Conservation (phyloP, 139 green algal genomes). For the Tetraselmis striata region DNA sequence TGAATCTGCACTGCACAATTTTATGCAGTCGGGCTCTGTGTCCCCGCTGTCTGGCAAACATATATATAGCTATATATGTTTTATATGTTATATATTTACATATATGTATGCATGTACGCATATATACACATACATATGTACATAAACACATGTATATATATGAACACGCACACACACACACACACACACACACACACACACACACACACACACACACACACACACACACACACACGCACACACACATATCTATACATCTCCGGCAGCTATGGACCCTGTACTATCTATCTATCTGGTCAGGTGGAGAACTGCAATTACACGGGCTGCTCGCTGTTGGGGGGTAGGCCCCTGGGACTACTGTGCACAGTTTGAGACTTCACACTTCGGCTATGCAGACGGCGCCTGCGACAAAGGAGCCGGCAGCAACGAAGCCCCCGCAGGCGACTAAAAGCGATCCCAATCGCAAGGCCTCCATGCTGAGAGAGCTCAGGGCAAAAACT, state of each 20-base stretch:
- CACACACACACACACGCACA: neutral
- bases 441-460: neutral
- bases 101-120: neutral
- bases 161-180: neutral
- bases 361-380: neutral
- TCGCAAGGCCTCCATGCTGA: neutral
- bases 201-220: neutral
- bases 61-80: too few species aligned
- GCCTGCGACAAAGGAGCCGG: neutral
- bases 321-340: too few species aligned
- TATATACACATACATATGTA: neutral
- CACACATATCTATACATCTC: neutral
- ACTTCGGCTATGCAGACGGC: neutral
- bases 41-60: too few species aligned
- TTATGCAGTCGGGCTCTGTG: too few species aligned
- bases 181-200: neutral
- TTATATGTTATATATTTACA: too few species aligned
- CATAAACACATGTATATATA: neutral
- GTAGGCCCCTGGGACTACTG: neutral
- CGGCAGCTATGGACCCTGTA: neutral
- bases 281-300: neutral
- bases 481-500: neutral
- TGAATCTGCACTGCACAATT: too few species aligned
- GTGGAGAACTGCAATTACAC: too few species aligned
- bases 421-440: neutral